Conservation (phyloP, 148 eudicot genomes). For the Chenopodium quinoa region DNA sequence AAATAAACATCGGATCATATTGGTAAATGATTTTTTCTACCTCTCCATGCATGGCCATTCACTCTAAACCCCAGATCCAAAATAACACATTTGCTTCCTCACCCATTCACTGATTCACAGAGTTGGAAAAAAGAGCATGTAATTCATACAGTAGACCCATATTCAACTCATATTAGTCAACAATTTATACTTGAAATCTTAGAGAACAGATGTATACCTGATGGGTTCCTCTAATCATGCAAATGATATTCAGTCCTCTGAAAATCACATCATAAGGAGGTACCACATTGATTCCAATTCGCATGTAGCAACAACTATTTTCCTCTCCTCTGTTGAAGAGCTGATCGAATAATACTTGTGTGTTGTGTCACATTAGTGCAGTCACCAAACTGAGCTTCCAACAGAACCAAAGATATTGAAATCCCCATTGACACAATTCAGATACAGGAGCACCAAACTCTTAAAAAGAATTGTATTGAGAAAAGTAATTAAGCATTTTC, state of each 20-base stretch:
- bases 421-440: constrained; percentile 45
- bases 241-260: constrained; percentile 88
- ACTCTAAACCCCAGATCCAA: too few relatives aligned
- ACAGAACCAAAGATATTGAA: constrained; percentile 66
- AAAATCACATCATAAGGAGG: constrained; percentile 80
- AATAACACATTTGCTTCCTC: too few relatives aligned
- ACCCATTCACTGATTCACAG: too few relatives aligned
- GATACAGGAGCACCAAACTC: too few relatives aligned
- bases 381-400: constrained; percentile 74
- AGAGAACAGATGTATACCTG: constrained; percentile 44
- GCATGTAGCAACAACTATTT: constrained; percentile 25
- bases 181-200: background rate
- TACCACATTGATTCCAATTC: constrained; percentile 36
- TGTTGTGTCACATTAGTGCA: constrained; percentile 27
- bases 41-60: too few relatives aligned
- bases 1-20: too few relatives aligned
- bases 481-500: too few relatives aligned
- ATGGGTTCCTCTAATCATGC: constrained; percentile 48
- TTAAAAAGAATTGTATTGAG: too few relatives aligned
- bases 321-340: constrained; percentile 30
- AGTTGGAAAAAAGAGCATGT: too few relatives aligned
- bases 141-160: too few relatives aligned
- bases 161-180: background rate
- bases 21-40: too few relatives aligned
- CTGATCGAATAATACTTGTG: background rate